Base-by-base conservation (phyloP, 2,329 filamentous ascomycete species). In the Hymenoscyphus fructigenus region DNA sequence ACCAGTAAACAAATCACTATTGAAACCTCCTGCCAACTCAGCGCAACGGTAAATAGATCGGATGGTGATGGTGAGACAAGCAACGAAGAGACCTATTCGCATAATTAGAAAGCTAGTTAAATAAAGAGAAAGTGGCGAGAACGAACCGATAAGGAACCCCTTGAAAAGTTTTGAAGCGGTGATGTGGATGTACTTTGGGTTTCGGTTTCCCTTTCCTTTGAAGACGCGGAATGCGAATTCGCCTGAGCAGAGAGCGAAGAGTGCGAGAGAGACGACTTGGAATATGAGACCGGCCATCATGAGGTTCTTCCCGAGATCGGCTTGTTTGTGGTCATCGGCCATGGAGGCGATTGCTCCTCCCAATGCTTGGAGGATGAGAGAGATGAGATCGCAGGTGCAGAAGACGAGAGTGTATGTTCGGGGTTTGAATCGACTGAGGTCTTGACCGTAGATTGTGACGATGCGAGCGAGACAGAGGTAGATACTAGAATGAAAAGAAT, bases 381-480 rank as follows among this genome's bases (percentile, higher is more conserved):
- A 86, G 59, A 82, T 82, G 23, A 87, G 76, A 74, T 88, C 85
- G 74, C 82, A 83, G 61, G 84, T 81, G 20, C 70, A 72, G 68
- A 75, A 75, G 57, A 74, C 63, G 41, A 82, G 82, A 12, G 85
- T 86, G 73, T 86, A 87, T 61, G 80, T 77, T 5, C 76, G 74
- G 6, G 83, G 80, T 50, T 77, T 78, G 61, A 84, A 76, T 29
- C 78, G 77, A 26, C 81, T 83, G 66, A 81, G 76, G 59, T 81
- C 74, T 1, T 77, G 74, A 5, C 85, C 85, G 62, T 86, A 84
- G 59, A 80, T 79, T n/a, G 84, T 73, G 63, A 87, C 82, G 67
- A 87, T 79, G 60, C 86, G 83, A 44, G 85, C 84, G 3, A 78
- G 78, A 64, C 87, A 71, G 67, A 89, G 82, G 78, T 89, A 89